Percentiles rank a stretch among this genome's conserved stretches.
phyloP scores from a whole-genome alignment of 1,284 basidiomycete genomes.

The Fomes fomentarius region DNA sequence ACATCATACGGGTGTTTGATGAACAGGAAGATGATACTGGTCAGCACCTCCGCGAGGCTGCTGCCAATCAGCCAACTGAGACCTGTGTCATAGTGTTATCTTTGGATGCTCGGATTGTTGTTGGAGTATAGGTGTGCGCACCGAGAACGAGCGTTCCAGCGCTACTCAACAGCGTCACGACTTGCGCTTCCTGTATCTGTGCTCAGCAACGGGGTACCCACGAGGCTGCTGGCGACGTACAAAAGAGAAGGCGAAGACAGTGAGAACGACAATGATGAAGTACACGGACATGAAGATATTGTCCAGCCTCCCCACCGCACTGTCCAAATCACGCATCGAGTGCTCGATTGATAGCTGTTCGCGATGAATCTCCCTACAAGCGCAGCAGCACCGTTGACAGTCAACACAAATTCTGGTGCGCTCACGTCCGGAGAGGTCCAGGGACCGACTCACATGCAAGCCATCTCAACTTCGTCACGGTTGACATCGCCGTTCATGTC shows the following conservation, averaged over 20 bases:
- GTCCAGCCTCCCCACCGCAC: conserved; percentile 81
- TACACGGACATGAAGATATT: conserved; percentile 75
- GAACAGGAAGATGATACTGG: conserved; percentile 87
- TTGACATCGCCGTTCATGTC: conserved; percentile 82
- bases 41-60: conserved; percentile 68
- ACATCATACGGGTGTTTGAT: conserved; percentile 90
- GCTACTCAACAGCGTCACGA: conserved; percentile 77
- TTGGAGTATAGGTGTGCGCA: conserved; percentile 32
- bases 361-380: conserved; percentile 73
- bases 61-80: conserved; percentile 90
- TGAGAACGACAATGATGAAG: conserved; percentile 68
- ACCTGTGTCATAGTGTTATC: too few species aligned
- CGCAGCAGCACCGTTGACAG: background rate
- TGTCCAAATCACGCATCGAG: conserved; percentile 91
- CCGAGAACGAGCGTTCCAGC: conserved; percentile 84
- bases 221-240: too few species aligned
- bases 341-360: conserved; percentile 86
- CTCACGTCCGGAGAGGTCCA: too few species aligned
- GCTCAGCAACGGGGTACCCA: conserved; percentile 31
- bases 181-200: conserved; percentile 58
- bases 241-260: conserved; percentile 79
- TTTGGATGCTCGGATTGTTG: too few species aligned
- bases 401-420: too few species aligned
- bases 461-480: conserved; percentile 77
- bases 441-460: conserved; percentile 67